These are phyloP conservation scores for Sherardia arvensis DNA, from an alignment of 257 asterid species.

Conservation along the genomic window DNA sequence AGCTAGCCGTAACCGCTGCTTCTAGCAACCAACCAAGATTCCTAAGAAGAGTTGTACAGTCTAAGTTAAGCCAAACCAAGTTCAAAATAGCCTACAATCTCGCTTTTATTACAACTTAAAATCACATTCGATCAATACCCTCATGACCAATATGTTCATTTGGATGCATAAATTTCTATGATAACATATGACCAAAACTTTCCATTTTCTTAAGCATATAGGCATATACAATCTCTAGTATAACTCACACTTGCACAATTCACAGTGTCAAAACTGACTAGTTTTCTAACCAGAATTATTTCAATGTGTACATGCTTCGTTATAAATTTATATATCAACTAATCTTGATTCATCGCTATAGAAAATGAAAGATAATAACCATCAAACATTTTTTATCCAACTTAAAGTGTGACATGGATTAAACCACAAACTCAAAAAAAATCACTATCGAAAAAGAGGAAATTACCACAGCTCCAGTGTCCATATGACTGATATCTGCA, in stretches of 20 bases:
- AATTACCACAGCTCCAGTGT: constrained; percentile 85
- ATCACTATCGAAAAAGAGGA: background rate
- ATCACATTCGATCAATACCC: background rate
- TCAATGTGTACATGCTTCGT: no score
- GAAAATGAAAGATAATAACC: no score
- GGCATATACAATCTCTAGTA: no score
- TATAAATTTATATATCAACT: background rate
- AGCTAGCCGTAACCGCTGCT: background rate
- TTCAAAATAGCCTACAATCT: background rate
- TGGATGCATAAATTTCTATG: background rate
- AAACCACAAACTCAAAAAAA: background rate
- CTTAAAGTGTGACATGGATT: background rate
- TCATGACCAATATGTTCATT: background rate
- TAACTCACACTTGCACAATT: background rate
- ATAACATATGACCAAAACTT: no score
- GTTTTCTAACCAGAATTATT: background rate
- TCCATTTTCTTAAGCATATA: no score
- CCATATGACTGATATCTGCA: constrained; percentile 93
- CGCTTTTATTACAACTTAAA: background rate
- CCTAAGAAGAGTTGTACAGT: background rate
- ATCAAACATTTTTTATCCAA: no score
- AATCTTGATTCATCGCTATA: background rate
- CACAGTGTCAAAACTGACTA: background rate
- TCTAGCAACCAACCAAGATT: background rate
- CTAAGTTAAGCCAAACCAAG: background rate